Base-by-base conservation (phyloP, 2,329 filamentous ascomycete species). In the Paecilomyces sp. region DNA sequence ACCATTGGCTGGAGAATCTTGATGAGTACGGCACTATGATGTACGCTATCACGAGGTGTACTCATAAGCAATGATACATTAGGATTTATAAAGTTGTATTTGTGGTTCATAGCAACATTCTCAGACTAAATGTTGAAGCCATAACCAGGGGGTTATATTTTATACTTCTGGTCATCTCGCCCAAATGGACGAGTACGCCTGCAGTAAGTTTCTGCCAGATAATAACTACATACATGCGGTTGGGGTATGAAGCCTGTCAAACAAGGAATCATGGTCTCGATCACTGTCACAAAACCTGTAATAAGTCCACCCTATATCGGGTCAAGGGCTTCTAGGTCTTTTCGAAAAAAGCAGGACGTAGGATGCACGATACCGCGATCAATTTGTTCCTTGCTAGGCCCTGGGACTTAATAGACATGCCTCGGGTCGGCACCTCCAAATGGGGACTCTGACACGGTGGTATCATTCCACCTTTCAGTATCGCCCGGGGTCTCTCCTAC, bases 11-110 rank as follows among this genome's bases (percentile, higher is more conserved):
- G 15, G 77, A 82, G 55, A 68, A 71, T 30, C 64, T 83, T 0
- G 82, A 84, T 64, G 80, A 81, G 56, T 83, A 77, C 67, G 81
- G 82, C 0, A 81, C 74, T 1, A 80, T 82, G 79, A 60, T 83
- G 0, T 83, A 79, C 60, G 75, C 80, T 0, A 77, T 82, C 0
- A 79, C 77, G 0, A 76, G 73, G 52, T 78, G 74, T 55, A 82
- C 79, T 0, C 78, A 83, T 64, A 75, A 55, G 25, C 59, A 63
- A 52, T 53, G 24, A 53, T 11, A 25, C 28, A 53, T 28, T 28
- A 28, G 25, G 31, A 33, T 33, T 8, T 12, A 11, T 33, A 6
- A 6, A 28, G 25, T 28, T 28, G 6, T 28, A 28, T 28, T 28
- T 28, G 25, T 6, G 25, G 25, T 28, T 28, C 3, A 28, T 28